Base-by-base conservation (phyloP, 163 green algal genomes). In the Chloromonas sp. region DNA sequence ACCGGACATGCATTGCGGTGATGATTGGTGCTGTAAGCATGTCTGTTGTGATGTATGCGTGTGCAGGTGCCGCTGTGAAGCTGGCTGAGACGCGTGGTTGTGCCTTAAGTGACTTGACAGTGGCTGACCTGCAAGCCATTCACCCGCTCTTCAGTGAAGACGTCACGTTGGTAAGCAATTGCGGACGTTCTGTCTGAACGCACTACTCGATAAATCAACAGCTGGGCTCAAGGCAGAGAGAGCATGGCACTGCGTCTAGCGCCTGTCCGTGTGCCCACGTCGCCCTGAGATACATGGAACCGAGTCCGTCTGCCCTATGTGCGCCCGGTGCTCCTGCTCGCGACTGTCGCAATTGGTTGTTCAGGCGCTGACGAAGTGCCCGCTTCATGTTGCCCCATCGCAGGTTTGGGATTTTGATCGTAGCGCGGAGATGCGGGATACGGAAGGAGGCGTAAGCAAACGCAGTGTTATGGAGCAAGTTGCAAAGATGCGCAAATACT, bases 101-200 rank as follows among this genome's bases (percentile, higher is more conserved):
- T 86, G 76, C 89, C 70, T 91, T 99, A 82, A 95, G 82, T 70
- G 90, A 96, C 79, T 92, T 99, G 3, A 95, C 88, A 0, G 87
- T 95, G 14, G 86, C 87, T 0, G 96, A 99, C 87, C 92, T 98
- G 71, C 92, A 88, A 74, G 89, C 85, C 89, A 97, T 98, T 84
- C 91, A 98, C 92, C 92, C 94, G 5, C 92, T 97, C 3, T 99
- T 99, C 89, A 94, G 88, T 0, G 92, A 97, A 36, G 96, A 99
- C 87, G 96, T 99, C 0, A 82, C 83, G 1, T 87, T 94, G 86
- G 91, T 93, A 79, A 60, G 86, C 13, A 11, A 74, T 74, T 36
- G 36, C 36, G 36, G 36, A 36, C 36, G 36, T 36, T 36, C 36
- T 36, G 36, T 36, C 36, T 36, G 36, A 36, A 36, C 36, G 36